Conservation (phyloP, 129 eudicot genomes). For the Tagetes patula region DNA sequence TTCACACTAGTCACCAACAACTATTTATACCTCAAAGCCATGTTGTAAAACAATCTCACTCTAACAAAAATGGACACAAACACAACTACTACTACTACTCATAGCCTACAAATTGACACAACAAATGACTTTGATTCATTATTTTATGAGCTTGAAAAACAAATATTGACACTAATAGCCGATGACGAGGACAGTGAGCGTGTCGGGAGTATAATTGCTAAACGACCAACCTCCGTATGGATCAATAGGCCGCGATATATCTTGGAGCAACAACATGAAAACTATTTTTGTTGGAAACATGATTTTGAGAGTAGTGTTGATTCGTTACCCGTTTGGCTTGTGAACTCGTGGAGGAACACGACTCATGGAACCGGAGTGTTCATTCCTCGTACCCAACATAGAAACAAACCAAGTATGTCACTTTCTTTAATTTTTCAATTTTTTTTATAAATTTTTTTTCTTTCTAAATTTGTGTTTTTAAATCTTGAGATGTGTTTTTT, state of each 20-base stretch:
- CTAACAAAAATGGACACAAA: constrained; percentile 15
- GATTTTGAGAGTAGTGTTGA: constrained; percentile 9
- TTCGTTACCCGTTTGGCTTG: constrained; percentile 41
- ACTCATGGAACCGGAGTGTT: constrained; percentile 66
- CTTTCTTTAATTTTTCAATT: neutral
- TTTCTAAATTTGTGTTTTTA: neutral
- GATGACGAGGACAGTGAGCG: constrained; percentile 33
- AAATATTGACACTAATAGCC: constrained; percentile 41
- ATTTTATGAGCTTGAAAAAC: constrained; percentile 30
- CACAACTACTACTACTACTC: neutral
- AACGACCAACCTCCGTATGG: neutral
- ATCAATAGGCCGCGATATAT: neutral
- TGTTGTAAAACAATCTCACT: neutral
- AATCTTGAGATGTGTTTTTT: neutral
- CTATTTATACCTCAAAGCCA: constrained; percentile 23
- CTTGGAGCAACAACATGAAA: constrained; percentile 16
- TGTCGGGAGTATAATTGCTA: neutral
- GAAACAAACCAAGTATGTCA: constrained; percentile 36
- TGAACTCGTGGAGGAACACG: constrained; percentile 44
- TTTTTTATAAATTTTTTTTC: neutral
- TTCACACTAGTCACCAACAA: constrained; percentile 2
- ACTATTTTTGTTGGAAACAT: constrained; percentile 43
- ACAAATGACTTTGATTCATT: constrained; percentile 19
- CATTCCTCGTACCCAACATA: constrained; percentile 41
- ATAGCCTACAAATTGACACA: neutral